Evolutionary conservation across 257 asterid species (phyloP).

Genomic region (Datura wrightii): DNA sequence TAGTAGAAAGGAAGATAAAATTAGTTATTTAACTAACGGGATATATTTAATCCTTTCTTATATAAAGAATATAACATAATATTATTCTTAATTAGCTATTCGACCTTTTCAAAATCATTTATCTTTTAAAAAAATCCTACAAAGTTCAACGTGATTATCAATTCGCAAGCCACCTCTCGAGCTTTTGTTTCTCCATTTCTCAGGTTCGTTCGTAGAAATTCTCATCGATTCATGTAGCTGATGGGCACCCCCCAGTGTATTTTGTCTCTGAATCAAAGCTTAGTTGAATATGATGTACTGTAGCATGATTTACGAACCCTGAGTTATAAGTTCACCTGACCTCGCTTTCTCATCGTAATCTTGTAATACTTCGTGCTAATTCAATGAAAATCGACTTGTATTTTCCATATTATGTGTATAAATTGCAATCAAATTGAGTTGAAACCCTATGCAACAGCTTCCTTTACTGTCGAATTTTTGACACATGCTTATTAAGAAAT

Average conservation of each 20-base stretch:
- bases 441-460: neutral
- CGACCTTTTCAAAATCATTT: too few species aligned
- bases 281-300: neutral
- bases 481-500: neutral
- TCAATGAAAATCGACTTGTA: neutral
- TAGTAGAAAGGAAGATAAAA: too few species aligned
- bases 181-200: neutral
- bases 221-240: neutral
- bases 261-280: neutral
- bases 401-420: neutral
- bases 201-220: conserved; percentile 12
- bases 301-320: neutral
- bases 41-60: too few species aligned
- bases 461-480: too few species aligned
- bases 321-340: neutral
- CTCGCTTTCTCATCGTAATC: neutral
- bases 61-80: too few species aligned
- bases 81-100: too few species aligned
- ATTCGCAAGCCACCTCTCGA: too few species aligned
- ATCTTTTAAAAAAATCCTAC: too few species aligned
- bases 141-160: too few species aligned
- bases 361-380: neutral
- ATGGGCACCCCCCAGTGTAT: neutral
- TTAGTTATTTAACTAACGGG: too few species aligned
- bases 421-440: neutral